These are phyloP conservation scores for Alternaria ethzedia DNA, from an alignment of 2,329 filamentous ascomycete genomes.

Conservation along the genomic window DNA sequence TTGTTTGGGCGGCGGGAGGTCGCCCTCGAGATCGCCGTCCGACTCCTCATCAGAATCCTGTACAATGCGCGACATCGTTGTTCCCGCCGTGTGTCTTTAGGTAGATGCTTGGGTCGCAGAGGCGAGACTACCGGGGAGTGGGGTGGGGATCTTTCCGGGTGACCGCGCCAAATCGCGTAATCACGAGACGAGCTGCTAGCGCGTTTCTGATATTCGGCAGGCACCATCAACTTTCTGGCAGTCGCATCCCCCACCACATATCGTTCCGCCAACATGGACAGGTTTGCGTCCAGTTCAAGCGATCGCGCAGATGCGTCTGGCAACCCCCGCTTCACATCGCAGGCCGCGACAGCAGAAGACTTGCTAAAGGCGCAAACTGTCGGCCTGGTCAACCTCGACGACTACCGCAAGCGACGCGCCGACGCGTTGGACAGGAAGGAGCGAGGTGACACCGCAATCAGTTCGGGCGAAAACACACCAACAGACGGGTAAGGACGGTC, in stretches of 20 bases:
- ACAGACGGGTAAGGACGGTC: constrained; percentile 62
- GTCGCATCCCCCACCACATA: neutral
- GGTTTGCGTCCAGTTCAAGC: constrained; percentile 27
- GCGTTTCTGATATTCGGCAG: constrained; percentile 11
- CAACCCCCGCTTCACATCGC: constrained; percentile 71
- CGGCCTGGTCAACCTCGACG: constrained; percentile 87
- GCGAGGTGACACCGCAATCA: constrained; percentile 73
- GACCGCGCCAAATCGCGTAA: constrained; percentile 25
- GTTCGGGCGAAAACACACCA: constrained; percentile 60
- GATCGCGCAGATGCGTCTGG: constrained; percentile 34
- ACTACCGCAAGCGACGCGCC: constrained; percentile 94
- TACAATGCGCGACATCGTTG: constrained; percentile 35
- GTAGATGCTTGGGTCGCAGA: neutral
- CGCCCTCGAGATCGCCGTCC: constrained; percentile 37
- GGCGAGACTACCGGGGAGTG: neutral
- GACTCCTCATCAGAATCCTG: constrained; percentile 48
- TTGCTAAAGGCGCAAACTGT: constrained; percentile 85
- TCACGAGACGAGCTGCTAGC: constrained; percentile 26
- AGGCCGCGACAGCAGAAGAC: constrained; percentile 79
- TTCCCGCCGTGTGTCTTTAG: constrained; percentile 9
- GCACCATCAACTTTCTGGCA: constrained; percentile 1
- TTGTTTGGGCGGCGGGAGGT: constrained; percentile 12
- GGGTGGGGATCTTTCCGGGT: constrained; percentile 5
- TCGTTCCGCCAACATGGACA: constrained; percentile 32
- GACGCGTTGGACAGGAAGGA: constrained; percentile 93